A percentile compares a stretch with the other conserved stretches of the same genome.
Conservation (phyloP, 2,329 filamentous ascomycete genomes). For the Claviceps africana region DNA sequence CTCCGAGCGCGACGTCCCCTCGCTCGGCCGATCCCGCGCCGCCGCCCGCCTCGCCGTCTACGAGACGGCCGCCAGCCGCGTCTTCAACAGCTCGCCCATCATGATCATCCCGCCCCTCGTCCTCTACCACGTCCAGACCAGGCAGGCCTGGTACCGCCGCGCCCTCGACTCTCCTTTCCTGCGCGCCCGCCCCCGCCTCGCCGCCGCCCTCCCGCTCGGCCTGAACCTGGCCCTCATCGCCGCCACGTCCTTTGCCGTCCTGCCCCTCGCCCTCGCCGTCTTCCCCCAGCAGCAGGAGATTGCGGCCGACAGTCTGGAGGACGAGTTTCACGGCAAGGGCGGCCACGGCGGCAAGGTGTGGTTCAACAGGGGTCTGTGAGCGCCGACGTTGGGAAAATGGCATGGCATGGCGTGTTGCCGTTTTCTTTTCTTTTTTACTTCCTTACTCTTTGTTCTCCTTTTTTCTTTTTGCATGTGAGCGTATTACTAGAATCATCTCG, state of each 20-base stretch:
- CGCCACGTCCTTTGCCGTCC: constrained; percentile 70
- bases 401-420: too few species aligned
- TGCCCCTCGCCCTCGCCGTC: constrained; percentile 78
- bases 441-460: too few species aligned
- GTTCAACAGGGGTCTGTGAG: constrained; percentile 85
- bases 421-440: too few species aligned
- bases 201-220: constrained; percentile 43
- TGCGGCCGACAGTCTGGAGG: constrained; percentile 59
- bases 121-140: constrained; percentile 63
- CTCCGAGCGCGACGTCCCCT: constrained; percentile 50
- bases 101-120: constrained; percentile 90
- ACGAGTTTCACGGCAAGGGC: constrained; percentile 71
- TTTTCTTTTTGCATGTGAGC: too few species aligned
- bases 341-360: constrained; percentile 75
- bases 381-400: too few species aligned
- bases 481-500: too few species aligned
- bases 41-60: constrained; percentile 81
- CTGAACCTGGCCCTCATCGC: constrained; percentile 82
- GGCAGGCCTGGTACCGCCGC: constrained; percentile 25
- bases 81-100: constrained; percentile 88
- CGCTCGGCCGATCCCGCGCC: constrained; percentile 73
- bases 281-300: constrained; percentile 88
- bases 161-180: constrained; percentile 59
- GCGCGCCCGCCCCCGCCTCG: constrained; percentile 56
- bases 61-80: constrained; percentile 82